Conservation (phyloP, 805 yeast genomes). For the Candida namnaoensis region DNA sequence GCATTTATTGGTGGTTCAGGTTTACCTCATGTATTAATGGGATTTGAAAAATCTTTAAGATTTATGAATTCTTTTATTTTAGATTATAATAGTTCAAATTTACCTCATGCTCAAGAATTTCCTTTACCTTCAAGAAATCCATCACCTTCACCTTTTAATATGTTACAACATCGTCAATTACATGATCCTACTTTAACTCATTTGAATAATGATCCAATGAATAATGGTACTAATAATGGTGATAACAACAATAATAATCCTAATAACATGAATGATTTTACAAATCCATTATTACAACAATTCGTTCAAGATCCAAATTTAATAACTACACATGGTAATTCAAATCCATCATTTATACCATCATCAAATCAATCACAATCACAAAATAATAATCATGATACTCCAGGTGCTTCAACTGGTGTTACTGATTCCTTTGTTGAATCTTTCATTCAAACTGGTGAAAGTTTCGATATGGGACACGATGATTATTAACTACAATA, state of each 20-base stretch:
- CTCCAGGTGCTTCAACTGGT: too few relatives aligned
- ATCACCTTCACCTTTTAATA: conserved; percentile 9
- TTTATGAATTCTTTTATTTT: conserved; percentile 46
- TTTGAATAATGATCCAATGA: background rate
- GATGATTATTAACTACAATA: too few relatives aligned
- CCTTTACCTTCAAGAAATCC: conserved; percentile 13
- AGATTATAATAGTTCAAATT: conserved; percentile 31
- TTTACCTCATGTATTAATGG: conserved; percentile 63
- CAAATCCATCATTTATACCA: background rate
- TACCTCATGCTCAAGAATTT: conserved; percentile 14
- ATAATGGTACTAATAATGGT: background rate
- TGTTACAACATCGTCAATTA: background rate
- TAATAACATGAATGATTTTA: background rate
- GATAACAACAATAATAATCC: background rate
- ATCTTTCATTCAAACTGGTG: too few relatives aligned
- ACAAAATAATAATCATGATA: too few relatives aligned
- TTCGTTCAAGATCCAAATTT: conserved; percentile 5
- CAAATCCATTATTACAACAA: conserved; percentile 6
- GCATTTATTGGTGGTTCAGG: conserved; percentile 57
- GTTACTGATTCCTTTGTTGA: too few relatives aligned
- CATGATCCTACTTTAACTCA: background rate
- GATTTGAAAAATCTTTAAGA: conserved; percentile 40
- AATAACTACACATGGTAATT: background rate
- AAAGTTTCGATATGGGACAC: too few relatives aligned
- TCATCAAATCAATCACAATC: too few relatives aligned